Base-by-base conservation (phyloP, 2,329 filamentous ascomycete genomes). In the Hypoxylon sp. region DNA sequence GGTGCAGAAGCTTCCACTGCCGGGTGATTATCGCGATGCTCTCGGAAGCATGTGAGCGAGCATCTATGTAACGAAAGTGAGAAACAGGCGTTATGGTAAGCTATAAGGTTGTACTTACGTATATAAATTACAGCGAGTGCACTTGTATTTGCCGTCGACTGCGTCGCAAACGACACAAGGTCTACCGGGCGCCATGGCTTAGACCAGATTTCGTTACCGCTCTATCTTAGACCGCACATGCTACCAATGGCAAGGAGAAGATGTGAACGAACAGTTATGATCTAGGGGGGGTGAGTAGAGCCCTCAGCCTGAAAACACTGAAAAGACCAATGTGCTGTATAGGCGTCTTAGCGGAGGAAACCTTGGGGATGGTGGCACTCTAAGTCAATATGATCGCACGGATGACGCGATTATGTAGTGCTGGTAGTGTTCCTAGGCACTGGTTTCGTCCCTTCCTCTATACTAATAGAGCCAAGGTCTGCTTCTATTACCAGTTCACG, bases 101-200 rank as follows among this genome's bases (percentile, higher is more conserved):
- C 14, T 25, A 55, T 14, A 59, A 40, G 30, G 14, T 53, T 11
- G 50, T 17, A 69, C 88, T 75, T 81, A 91, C 89, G 89, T 90
- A 68, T 85, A 85, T 22, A 86, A 73, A 53, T 82, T 79, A 76
- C 89, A 91, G 30, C 83, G 83, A n/a, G 86, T 82, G 69, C 89
- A 91, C 73, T 89, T 91, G 78, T 91, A 91, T 77, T 89, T 90
- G 31, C 82, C 82, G 20, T 84, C 80, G 3, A 82, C 82, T 35
- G 77, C 74, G 30, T 84, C 76, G 76, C 89, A 91, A 33, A 89
- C 81, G 4, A 84, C 83, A 72, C 89, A 91, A 1, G 72, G 68
- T 48, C 71, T 73, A 25, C 66, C 65, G 14, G 64, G 57, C 31
- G 72, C 67, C 77, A 79, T 79, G 57, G 13, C 66, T 48, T 20